phyloP scores from a whole-genome alignment of 2,329 filamentous ascomycete species.

The Zasmidium citrigriseum region DNA sequence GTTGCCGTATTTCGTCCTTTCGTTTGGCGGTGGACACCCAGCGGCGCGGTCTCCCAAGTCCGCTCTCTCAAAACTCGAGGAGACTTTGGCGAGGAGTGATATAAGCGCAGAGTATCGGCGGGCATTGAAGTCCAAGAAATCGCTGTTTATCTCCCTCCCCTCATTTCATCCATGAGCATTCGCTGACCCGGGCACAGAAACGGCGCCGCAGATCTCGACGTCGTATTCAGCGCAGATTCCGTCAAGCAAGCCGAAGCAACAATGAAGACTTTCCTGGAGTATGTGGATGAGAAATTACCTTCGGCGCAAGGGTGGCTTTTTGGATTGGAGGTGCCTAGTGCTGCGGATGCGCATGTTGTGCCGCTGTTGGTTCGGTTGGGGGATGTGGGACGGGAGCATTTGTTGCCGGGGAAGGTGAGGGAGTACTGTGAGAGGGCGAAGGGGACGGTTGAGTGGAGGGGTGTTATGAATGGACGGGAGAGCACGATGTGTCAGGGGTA shows the following conservation, averaged over 20 bases:
- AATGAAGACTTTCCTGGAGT: not conserved
- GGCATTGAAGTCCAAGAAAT: no score
- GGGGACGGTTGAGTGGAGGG: not conserved
- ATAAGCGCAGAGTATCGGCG: no score
- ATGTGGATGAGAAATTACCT: not conserved
- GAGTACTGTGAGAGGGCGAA: not conserved
- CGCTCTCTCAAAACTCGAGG: no score
- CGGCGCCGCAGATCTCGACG: no score
- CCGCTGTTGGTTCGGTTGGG: not conserved
- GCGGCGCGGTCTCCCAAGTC: no score
- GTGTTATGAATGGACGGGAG: not conserved
- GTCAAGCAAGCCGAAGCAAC: not conserved
- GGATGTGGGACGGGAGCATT: not conserved
- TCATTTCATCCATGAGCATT: no score
- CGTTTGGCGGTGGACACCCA: no score
- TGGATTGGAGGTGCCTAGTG: not conserved
- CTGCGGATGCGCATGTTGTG: not conserved
- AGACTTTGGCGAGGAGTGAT: no score
- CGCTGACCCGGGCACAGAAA: no score
- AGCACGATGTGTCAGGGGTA: not conserved
- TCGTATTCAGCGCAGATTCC: no score
- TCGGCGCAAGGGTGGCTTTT: not conserved
- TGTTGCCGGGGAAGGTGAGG: not conserved
- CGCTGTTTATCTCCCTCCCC: no score
- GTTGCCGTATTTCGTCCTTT: no score